Percentiles rank a stretch among this genome's conserved stretches.
These are phyloP conservation scores for Calonectria crousiana DNA, from an alignment of 2,329 filamentous ascomycete species.

Conservation along the genomic window DNA sequence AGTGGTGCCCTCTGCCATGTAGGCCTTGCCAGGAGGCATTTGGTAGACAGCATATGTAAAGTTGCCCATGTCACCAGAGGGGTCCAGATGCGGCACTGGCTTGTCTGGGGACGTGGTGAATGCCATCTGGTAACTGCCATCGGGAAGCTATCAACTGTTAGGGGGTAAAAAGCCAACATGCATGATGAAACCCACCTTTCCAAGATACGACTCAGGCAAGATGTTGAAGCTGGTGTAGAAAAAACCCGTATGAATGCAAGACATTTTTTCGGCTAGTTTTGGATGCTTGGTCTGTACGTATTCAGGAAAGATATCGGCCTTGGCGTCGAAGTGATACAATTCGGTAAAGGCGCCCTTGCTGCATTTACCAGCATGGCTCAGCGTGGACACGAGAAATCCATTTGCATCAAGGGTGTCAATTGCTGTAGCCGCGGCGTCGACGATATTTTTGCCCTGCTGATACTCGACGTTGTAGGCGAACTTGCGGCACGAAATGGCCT, in stretches of 20 bases:
- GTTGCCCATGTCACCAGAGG: constrained; percentile 60
- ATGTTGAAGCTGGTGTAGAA: constrained; percentile 63
- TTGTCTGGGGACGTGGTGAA: constrained; percentile 57
- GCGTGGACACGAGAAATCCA: constrained; percentile 63
- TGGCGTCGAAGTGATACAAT: constrained; percentile 65
- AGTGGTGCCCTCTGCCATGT: constrained; percentile 61
- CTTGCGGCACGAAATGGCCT: constrained; percentile 55
- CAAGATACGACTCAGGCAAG: constrained; percentile 59
- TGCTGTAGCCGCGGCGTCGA: constrained; percentile 61
- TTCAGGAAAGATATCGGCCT: constrained; percentile 62
- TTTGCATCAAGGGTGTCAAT: constrained; percentile 57
- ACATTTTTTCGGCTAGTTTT: constrained; percentile 61
- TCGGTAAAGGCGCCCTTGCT: constrained; percentile 60
- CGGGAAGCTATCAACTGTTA: constrained; percentile 44
- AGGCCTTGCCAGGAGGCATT: constrained; percentile 61
- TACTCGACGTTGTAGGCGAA: constrained; percentile 65
- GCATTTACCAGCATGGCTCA: constrained; percentile 61
- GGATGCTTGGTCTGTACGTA: constrained; percentile 60
- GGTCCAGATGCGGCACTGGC: constrained; percentile 58
- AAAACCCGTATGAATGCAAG: constrained; percentile 63
- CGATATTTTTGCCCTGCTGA: constrained; percentile 56
- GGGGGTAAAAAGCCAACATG: background rate
- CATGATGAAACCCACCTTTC: constrained; percentile 51
- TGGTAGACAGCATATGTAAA: constrained; percentile 63
- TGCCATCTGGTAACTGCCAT: constrained; percentile 60